Evolutionary conservation across 1,284 basidiomycete genomes (phyloP).

Genomic region (Microbotryomycetes sp.): DNA sequence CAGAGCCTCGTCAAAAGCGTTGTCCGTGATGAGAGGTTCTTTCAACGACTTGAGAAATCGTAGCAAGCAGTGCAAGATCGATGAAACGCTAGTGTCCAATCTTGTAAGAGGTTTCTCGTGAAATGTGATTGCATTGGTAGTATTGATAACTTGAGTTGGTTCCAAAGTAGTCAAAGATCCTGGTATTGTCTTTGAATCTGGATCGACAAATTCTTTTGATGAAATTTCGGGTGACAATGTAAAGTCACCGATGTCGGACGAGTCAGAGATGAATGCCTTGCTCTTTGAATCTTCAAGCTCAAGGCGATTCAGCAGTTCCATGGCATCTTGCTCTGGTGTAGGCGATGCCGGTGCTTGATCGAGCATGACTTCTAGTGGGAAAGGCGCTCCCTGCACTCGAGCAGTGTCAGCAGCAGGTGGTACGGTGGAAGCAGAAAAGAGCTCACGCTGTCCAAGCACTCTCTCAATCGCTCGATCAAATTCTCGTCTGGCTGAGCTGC

Average conservation of each 20-base stretch:
- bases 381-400: constrained; percentile 5
- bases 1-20: constrained; percentile 12
- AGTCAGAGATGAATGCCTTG: background rate
- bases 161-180: background rate
- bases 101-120: background rate
- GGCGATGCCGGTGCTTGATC: background rate
- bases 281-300: constrained; percentile 1
- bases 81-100: constrained; percentile 7
- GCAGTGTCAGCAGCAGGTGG: background rate
- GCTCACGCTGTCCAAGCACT: constrained; percentile 22
- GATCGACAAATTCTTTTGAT: background rate
- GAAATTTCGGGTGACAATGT: constrained; percentile 6
- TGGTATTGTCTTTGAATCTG: background rate
- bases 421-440: background rate
- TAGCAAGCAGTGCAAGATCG: constrained; percentile 10
- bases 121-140: background rate
- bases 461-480: constrained; percentile 1
- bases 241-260: constrained; percentile 20
- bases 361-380: constrained; percentile 10
- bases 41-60: constrained; percentile 9
- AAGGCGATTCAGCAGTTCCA: background rate
- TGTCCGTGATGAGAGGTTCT: constrained; percentile 18
- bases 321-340: background rate
- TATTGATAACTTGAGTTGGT: background rate
- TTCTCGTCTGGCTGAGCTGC: constrained; percentile 3